A percentile compares a stretch with the other conserved stretches of the same genome.
Evolutionary conservation across 129 eudicot genomes (phyloP).

Genomic region (Tagetes erecta): DNA sequence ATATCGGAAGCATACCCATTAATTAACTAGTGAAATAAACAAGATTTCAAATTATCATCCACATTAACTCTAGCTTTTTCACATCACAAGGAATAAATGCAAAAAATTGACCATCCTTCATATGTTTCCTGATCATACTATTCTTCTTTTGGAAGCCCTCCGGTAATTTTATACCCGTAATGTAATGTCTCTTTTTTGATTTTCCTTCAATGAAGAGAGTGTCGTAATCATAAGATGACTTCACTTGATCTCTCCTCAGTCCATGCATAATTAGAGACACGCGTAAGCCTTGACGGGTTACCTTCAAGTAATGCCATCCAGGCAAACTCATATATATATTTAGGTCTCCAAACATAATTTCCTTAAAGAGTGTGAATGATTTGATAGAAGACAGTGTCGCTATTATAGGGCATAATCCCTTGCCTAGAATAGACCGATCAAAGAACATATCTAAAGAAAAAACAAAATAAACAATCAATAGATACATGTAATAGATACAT

Average conservation of each 20-base stretch:
- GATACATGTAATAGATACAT: background rate
- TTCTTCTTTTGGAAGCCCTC: background rate
- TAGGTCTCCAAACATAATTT: background rate
- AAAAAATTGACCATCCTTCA: background rate
- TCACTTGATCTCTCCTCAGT: background rate
- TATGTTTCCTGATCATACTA: background rate
- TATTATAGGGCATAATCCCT: background rate
- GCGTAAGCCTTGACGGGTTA: background rate
- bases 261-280: background rate
- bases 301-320: background rate
- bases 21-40: too few relatives aligned
- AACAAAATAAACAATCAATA: background rate
- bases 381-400: background rate
- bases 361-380: background rate
- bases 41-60: too few relatives aligned
- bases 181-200: background rate
- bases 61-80: background rate
- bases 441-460: background rate
- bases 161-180: background rate
- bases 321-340: background rate
- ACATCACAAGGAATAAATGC: background rate
- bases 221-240: background rate
- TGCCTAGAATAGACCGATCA: background rate
- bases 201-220: slow-evolving; percentile 1
- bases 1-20: too few relatives aligned